Conservation (phyloP, 1,139 yeast species). For the Suhomyces chickasaworum region DNA sequence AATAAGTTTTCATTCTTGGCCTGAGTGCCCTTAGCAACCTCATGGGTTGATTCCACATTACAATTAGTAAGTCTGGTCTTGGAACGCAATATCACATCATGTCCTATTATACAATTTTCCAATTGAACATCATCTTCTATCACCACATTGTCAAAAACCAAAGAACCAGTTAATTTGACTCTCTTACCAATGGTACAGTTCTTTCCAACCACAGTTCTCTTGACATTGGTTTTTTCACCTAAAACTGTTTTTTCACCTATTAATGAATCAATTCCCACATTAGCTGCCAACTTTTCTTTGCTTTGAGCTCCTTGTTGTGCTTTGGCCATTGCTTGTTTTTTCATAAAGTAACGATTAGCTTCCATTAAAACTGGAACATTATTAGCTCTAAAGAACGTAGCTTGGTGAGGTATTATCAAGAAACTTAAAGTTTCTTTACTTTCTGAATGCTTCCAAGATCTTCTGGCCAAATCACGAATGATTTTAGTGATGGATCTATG, state of each 20-base stretch:
- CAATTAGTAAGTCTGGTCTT: slow-evolving; percentile 72
- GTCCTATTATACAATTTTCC: slow-evolving; percentile 89
- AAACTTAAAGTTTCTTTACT: slow-evolving; percentile 64
- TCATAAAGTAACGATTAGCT: slow-evolving; percentile 81
- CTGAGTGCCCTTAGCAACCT: slow-evolving; percentile 60
- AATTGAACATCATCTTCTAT: slow-evolving; percentile 82
- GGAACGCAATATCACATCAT: slow-evolving; percentile 57
- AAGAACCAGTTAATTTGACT: slow-evolving; percentile 86
- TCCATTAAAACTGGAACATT: slow-evolving; percentile 83
- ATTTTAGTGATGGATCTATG: slow-evolving; percentile 64
- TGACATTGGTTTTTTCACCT: slow-evolving; percentile 82
- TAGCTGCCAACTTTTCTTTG: slow-evolving; percentile 66
- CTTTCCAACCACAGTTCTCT: slow-evolving; percentile 76
- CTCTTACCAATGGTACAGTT: slow-evolving; percentile 79
- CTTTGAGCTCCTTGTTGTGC: slow-evolving; percentile 37
- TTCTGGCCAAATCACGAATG: slow-evolving; percentile 82
- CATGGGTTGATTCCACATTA: slow-evolving; percentile 79
- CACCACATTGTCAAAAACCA: slow-evolving; percentile 67
- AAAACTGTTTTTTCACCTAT: slow-evolving; percentile 61
- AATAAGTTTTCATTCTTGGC: slow-evolving; percentile 84
- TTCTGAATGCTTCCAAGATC: slow-evolving; percentile 82
- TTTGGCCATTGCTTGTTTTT: slow-evolving; percentile 37
- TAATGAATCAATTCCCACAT: slow-evolving; percentile 84
- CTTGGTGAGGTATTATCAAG: slow-evolving; percentile 62
- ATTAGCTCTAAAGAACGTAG: slow-evolving; percentile 74